Percentiles rank a stretch among this genome's conserved stretches.
Conservation (phyloP, 495 filamentous ascomycete species). For the Aspergillus steynii region DNA sequence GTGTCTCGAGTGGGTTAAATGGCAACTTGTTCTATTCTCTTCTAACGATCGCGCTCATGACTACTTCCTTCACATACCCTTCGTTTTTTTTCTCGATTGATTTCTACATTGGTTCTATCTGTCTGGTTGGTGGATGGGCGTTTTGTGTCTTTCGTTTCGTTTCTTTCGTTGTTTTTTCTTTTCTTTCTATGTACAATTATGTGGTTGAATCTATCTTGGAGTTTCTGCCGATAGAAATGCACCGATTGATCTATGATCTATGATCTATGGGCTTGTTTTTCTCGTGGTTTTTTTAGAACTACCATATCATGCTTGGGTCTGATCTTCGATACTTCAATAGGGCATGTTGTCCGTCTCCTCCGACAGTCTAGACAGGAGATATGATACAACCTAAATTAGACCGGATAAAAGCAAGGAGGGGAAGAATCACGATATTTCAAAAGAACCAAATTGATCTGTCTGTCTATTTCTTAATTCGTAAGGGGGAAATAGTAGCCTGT, state of each 20-base stretch:
- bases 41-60: not conserved
- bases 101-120: too few relatives aligned
- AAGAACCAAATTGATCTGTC: not conserved
- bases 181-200: not conserved
- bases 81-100: not conserved
- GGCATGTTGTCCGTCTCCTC: too few relatives aligned
- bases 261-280: not conserved
- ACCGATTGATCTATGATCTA: not conserved
- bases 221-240: not conserved
- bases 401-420: too few relatives aligned
- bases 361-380: too few relatives aligned
- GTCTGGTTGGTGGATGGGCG: too few relatives aligned
- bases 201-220: not conserved
- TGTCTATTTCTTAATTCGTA: not conserved
- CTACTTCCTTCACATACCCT: not conserved
- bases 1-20: not conserved
- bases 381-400: too few relatives aligned
- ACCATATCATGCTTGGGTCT: not conserved
- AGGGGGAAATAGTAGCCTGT: not conserved
- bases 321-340: too few relatives aligned
- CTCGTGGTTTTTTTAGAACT: not conserved
- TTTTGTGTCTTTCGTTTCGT: too few relatives aligned
- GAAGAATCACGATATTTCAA: not conserved
- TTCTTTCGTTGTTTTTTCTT: not conserved
- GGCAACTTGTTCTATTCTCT: not conserved